Evolutionary conservation across 768 basidiomycete species (phyloP), one percentile per base, ranked within the genome.

Genomic region (Tricholoma matsutake): DNA sequence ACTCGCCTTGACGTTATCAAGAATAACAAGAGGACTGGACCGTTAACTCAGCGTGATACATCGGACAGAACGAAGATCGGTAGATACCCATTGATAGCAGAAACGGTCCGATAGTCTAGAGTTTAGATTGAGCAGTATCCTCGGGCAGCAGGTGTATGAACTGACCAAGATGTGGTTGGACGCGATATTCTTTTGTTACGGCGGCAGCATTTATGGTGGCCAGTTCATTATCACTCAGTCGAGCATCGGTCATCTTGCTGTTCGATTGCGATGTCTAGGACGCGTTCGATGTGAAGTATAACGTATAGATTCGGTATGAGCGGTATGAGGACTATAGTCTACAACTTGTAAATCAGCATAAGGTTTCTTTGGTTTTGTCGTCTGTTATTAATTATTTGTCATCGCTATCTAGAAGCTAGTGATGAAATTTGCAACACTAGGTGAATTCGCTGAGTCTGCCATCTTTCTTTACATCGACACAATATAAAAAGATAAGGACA

Each of bases 1-100:
- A 64, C 83, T 59, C 69, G 92, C 95, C 82, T 96, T 97, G 84
- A 99, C 96, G 73, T 98, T 98, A 78, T 99, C 96, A 65, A 99
- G 80, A 13, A 99, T 88, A 61, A 99, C 97, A 56, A 99, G 82
- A 49, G 96, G 97, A 49, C 96, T 96, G 67, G 16, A 10, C 53
- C 39, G 32, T 58, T 58, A 25, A 25, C 34, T 68, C 34, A 63
- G 63, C 35, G 43, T 53, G 58, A 62, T 64, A 34, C 62, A 58
- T 61, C 39, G 18, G 34, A 53, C 57, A 11, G 32, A 59, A 56
- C 25, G 22, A 54, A 58, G 22, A 22, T 47, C 6, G 8, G 28
- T 35, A 57, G 49, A 45, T 29, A 92, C 95, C 96, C 97, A 70
- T 98, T 98, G 77, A 98, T 91, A 63, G 95, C 96, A 69, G 95